Conservation (phyloP, 2,329 filamentous ascomycete species). For the Sarocladium strictum region DNA sequence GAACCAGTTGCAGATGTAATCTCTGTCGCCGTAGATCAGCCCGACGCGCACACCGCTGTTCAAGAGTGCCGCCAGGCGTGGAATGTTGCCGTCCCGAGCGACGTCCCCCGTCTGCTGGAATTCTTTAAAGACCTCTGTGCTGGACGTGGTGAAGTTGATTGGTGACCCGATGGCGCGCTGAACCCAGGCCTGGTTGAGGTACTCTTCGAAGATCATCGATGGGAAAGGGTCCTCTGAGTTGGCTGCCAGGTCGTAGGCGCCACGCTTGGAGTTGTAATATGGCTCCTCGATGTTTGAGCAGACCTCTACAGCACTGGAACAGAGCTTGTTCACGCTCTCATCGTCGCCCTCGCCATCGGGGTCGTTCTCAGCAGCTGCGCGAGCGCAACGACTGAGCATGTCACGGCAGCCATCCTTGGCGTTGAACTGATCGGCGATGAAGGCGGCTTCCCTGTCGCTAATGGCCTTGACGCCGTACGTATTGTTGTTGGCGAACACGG, state of each 20-base stretch:
- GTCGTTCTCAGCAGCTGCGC: slow-evolving; percentile 13
- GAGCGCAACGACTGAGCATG: slow-evolving; percentile 16
- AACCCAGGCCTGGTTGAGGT: slow-evolving; percentile 14
- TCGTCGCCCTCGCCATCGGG: slow-evolving; percentile 14
- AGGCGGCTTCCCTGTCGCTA: slow-evolving; percentile 23
- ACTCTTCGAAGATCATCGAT: slow-evolving; percentile 12
- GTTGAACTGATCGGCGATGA: slow-evolving; percentile 20
- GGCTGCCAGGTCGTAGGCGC: slow-evolving; percentile 18
- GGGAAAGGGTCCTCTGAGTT: slow-evolving; percentile 15
- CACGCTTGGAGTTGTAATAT: slow-evolving; percentile 14
- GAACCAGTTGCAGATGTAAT: slow-evolving; percentile 61
- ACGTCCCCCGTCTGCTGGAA: slow-evolving; percentile 13
- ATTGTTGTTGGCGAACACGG: slow-evolving; percentile 26
- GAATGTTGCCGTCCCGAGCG: slow-evolving; percentile 17
- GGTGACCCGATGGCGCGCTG: slow-evolving; percentile 10
- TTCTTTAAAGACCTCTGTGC: slow-evolving; percentile 11
- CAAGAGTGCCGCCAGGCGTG: slow-evolving; percentile 49
- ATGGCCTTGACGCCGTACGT: slow-evolving; percentile 24
- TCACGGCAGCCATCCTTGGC: slow-evolving; percentile 12
- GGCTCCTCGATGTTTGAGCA: slow-evolving; percentile 13
- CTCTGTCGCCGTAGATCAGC: slow-evolving; percentile 59
- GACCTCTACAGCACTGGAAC: slow-evolving; percentile 13
- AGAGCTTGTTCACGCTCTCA: slow-evolving; percentile 13
- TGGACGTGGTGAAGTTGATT: slow-evolving; percentile 12
- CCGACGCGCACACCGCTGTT: slow-evolving; percentile 57